Evolutionary conservation across 805 yeast species (phyloP).

Genomic region (Isabelozyma pseudorhagii): DNA sequence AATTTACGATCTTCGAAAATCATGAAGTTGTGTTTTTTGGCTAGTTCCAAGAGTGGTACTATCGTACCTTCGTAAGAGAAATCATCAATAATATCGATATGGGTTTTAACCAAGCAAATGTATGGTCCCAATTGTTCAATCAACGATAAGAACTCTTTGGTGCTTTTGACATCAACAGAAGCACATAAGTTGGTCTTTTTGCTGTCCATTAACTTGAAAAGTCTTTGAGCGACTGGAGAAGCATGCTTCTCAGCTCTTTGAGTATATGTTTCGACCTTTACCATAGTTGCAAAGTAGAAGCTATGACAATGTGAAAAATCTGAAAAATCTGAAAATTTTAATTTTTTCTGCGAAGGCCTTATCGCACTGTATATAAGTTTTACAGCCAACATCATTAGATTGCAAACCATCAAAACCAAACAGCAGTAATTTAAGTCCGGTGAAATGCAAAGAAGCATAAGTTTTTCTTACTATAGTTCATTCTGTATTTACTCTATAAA

Average conservation of each 20-base stretch:
- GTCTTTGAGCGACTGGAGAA: conserved; percentile 75
- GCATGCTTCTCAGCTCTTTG: conserved; percentile 68
- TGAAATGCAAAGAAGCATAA: too few relatives aligned
- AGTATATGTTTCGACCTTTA: conserved; percentile 44
- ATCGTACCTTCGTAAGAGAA: conserved; percentile 80
- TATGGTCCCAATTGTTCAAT: conserved; percentile 85
- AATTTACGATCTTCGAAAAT: conserved; percentile 97
- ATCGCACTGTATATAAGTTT: neutral
- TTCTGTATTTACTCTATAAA: neutral
- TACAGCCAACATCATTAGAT: neutral
- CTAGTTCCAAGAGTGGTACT: conserved; percentile 64
- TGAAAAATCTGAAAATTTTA: neutral
- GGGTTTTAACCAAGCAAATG: conserved; percentile 90
- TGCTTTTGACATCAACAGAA: conserved; percentile 83
- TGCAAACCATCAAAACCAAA: too few relatives aligned
- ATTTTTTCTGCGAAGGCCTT: neutral
- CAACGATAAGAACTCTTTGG: conserved; percentile 67
- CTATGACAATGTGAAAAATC: neutral
- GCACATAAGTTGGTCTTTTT: conserved; percentile 92
- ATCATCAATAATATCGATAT: conserved; percentile 89
- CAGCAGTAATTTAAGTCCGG: too few relatives aligned
- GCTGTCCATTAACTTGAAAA: conserved; percentile 68
- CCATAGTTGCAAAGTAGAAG: conserved; percentile 11
- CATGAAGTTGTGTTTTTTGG: conserved; percentile 81
- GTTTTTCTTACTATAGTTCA: too few relatives aligned